These are phyloP conservation scores for Colletotrichum theobromicola DNA, from an alignment of 2,329 filamentous ascomycete genomes.

Conservation along the genomic window DNA sequence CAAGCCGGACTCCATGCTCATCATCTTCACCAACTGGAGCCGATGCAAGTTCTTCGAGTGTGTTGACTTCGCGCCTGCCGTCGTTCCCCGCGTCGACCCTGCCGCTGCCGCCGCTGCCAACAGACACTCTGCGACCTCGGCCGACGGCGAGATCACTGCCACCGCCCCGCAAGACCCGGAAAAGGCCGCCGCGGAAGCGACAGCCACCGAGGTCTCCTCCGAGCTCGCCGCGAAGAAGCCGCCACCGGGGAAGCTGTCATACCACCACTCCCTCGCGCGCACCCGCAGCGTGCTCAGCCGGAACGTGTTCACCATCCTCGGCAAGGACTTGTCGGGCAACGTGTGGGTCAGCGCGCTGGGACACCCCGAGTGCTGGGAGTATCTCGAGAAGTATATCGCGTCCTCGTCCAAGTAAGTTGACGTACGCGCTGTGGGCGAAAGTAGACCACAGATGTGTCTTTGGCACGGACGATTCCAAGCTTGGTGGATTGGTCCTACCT, in stretches of 20 bases:
- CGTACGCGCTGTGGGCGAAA: no score
- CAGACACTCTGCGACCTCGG: neutral
- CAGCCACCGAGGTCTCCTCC: neutral
- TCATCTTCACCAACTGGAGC: constrained; percentile 45
- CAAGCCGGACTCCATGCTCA: constrained; percentile 32
- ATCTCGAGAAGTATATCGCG: constrained; percentile 27
- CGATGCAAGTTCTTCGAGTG: constrained; percentile 37
- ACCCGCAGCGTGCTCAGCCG: constrained; percentile 13
- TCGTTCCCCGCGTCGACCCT: constrained; percentile 18
- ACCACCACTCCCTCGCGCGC: constrained; percentile 16
- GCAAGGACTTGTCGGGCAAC: constrained; percentile 31
- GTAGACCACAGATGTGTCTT: no score
- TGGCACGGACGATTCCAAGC: no score
- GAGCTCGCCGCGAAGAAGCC: neutral
- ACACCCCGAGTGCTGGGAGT: constrained; percentile 28
- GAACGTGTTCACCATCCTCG: constrained; percentile 24
- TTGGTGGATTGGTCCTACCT: neutral
- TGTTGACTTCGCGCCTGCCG: constrained; percentile 40
- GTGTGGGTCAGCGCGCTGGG: constrained; percentile 31
- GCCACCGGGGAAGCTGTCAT: constrained; percentile 13
- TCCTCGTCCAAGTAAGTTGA: neutral
- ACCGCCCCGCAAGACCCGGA: neutral
- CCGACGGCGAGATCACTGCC: neutral
- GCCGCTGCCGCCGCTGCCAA: neutral
- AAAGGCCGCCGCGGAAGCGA: neutral